A percentile compares a stretch with the other conserved stretches of the same genome.
These are phyloP conservation scores for Proliferodiscus dingleyae DNA, from an alignment of 2,329 filamentous ascomycete species.

Conservation along the genomic window DNA sequence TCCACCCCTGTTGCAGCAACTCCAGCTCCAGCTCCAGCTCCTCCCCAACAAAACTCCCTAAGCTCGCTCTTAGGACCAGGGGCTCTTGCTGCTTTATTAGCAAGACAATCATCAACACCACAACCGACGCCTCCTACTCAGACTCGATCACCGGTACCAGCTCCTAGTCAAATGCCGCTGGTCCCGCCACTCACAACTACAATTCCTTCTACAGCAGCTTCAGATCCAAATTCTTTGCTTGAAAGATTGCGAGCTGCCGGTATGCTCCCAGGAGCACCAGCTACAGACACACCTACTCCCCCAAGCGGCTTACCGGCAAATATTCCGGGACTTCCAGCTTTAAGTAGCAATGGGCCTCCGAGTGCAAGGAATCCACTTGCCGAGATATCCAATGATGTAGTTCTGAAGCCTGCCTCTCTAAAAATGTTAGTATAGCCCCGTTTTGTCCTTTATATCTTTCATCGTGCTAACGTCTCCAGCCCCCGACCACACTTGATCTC, in stretches of 20 bases:
- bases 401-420: slow-evolving; percentile 62
- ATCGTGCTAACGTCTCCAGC: slow-evolving; percentile 29
- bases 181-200: slow-evolving; percentile 15
- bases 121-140: slow-evolving; percentile 44
- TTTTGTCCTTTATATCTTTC: not conserved
- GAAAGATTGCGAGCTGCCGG: slow-evolving; percentile 65
- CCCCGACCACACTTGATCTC: slow-evolving; percentile 70
- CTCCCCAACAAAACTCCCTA: slow-evolving; percentile 38
- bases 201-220: slow-evolving; percentile 22
- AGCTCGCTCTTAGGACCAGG: slow-evolving; percentile 47
- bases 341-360: slow-evolving; percentile 23
- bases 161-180: slow-evolving; percentile 36
- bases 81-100: slow-evolving; percentile 50
- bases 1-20: slow-evolving; percentile 24
- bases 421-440: slow-evolving; percentile 56
- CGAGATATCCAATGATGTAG: slow-evolving; percentile 42
- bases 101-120: slow-evolving; percentile 47
- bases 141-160: slow-evolving; percentile 47
- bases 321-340: slow-evolving; percentile 36
- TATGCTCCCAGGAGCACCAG: slow-evolving; percentile 48
- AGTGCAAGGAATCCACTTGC: slow-evolving; percentile 22
- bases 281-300: slow-evolving; percentile 35
- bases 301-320: slow-evolving; percentile 36
- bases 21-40: slow-evolving; percentile 12
- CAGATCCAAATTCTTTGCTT: slow-evolving; percentile 49